A percentile compares a stretch with the other conserved stretches of the same genome.
Evolutionary conservation across 164 flowering plant genomes (phyloP).

Genomic region (Cinnamomum chago): DNA sequence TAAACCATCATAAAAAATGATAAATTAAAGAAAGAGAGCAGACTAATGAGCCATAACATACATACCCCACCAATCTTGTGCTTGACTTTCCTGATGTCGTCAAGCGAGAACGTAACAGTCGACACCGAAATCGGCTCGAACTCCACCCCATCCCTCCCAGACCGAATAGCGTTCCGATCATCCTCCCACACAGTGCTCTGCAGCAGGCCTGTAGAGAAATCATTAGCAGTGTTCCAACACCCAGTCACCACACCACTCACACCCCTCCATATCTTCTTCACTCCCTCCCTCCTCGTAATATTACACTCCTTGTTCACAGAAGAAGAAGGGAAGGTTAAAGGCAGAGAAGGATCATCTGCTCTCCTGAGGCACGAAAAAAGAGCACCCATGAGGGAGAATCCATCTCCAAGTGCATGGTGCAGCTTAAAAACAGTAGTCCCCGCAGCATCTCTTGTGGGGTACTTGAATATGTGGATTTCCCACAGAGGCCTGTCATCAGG

Average conservation of each 20-base stretch:
- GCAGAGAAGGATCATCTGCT: conserved; percentile 51
- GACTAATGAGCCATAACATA: background rate
- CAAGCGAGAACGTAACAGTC: conserved; percentile 37
- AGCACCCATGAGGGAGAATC: conserved; percentile 59
- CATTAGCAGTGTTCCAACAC: conserved; percentile 21
- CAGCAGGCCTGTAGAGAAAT: conserved; percentile 36
- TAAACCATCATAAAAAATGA: too few species aligned
- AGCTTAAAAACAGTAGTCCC: conserved; percentile 47
- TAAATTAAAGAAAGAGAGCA: too few species aligned
- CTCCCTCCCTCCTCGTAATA: background rate
- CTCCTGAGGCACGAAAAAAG: conserved; percentile 48
- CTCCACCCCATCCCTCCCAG: conserved; percentile 29
- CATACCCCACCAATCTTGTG: conserved; percentile 45
- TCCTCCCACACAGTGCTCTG: conserved; percentile 38
- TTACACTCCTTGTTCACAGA: background rate
- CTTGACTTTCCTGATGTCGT: conserved; percentile 42
- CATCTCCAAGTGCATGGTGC: conserved; percentile 70
- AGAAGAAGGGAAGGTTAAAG: conserved; percentile 42
- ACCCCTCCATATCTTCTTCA: background rate
- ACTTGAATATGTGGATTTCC: conserved; percentile 54
- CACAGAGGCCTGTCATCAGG: conserved; percentile 45
- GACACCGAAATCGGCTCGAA: conserved; percentile 31
- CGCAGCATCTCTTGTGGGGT: conserved; percentile 52
- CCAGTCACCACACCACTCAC: background rate
- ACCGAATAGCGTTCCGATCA: conserved; percentile 39